phyloP scores from a whole-genome alignment of 176 grass and related monocot genomes.

The Eleusine indica region DNA sequence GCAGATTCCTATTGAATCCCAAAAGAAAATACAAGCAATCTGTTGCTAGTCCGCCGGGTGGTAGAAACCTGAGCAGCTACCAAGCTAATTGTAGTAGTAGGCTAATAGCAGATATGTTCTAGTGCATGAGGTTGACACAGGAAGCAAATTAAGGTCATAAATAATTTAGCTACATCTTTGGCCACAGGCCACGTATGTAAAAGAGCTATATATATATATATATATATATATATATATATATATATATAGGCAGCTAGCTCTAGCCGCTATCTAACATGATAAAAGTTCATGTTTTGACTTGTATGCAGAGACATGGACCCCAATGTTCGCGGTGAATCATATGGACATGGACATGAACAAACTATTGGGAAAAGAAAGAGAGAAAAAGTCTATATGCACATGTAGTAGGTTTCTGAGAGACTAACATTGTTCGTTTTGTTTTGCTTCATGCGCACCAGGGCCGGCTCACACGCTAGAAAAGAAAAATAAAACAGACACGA shows the following conservation, averaged over 20 bases:
- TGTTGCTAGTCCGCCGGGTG: neutral
- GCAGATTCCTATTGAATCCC: too few relatives aligned
- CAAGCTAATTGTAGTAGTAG: neutral
- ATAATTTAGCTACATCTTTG: neutral
- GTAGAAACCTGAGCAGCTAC: neutral
- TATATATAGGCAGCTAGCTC: too few relatives aligned
- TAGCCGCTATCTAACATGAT: too few relatives aligned
- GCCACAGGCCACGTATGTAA: too few relatives aligned
- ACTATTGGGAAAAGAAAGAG: neutral
- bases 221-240: too few relatives aligned
- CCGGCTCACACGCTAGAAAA: too few relatives aligned
- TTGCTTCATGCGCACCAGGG: neutral
- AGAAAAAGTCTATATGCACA: too few relatives aligned
- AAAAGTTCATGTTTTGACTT: neutral
- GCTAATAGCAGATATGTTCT: too few relatives aligned
- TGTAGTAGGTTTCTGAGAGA: neutral
- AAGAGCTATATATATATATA: too few relatives aligned
- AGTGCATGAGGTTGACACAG: neutral
- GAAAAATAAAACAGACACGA: too few relatives aligned
- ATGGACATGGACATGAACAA: neutral
- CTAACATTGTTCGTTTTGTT: neutral
- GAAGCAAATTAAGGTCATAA: neutral
- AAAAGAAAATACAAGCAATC: neutral
- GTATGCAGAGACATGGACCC: too few relatives aligned
- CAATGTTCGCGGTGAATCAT: neutral